These are phyloP conservation scores for Globisporangium abappressorium DNA, from an alignment of 352 stramenopile species.

Conservation along the genomic window DNA sequence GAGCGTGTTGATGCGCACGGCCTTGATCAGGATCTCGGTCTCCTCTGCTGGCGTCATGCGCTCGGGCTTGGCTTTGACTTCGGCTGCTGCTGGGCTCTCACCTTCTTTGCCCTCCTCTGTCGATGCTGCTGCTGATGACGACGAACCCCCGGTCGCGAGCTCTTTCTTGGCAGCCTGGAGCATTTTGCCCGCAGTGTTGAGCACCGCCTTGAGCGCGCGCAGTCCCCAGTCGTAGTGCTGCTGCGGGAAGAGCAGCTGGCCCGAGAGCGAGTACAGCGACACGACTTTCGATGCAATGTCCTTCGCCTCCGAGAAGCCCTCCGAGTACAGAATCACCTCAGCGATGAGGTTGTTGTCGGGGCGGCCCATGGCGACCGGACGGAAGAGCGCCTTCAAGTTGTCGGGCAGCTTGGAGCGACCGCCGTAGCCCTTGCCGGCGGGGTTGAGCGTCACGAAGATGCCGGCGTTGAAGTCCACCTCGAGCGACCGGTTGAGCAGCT, in stretches of 20 bases:
- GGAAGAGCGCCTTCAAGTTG: slow-evolving; percentile 94
- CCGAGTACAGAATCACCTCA: slow-evolving; percentile 90
- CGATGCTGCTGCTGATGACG: slow-evolving; percentile 4
- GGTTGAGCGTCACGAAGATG: slow-evolving; percentile 97
- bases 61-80: slow-evolving; percentile 8
- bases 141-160: slow-evolving; percentile 18
- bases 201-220: slow-evolving; percentile 91
- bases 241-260: slow-evolving; percentile 84
- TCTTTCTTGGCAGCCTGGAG: slow-evolving; percentile 82
- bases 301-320: slow-evolving; percentile 90
- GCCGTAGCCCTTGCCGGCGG: slow-evolving; percentile 92
- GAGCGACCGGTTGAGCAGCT: slow-evolving; percentile 81
- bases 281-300: slow-evolving; percentile 91
- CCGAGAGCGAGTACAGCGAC: slow-evolving; percentile 87
- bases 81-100: background rate
- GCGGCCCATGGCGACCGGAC: slow-evolving; percentile 90
- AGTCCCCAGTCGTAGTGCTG: slow-evolving; percentile 95
- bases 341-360: slow-evolving; percentile 94
- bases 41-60: slow-evolving; percentile 73
- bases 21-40: slow-evolving; percentile 93
- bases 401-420: slow-evolving; percentile 91
- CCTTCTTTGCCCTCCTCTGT: slow-evolving; percentile 16
- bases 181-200: slow-evolving; percentile 93
- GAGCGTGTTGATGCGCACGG: slow-evolving; percentile 94
- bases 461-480: slow-evolving; percentile 92